These are phyloP conservation scores for Metschnikowia lochheadii DNA, from an alignment of 805 yeast species.

Conservation along the genomic window DNA sequence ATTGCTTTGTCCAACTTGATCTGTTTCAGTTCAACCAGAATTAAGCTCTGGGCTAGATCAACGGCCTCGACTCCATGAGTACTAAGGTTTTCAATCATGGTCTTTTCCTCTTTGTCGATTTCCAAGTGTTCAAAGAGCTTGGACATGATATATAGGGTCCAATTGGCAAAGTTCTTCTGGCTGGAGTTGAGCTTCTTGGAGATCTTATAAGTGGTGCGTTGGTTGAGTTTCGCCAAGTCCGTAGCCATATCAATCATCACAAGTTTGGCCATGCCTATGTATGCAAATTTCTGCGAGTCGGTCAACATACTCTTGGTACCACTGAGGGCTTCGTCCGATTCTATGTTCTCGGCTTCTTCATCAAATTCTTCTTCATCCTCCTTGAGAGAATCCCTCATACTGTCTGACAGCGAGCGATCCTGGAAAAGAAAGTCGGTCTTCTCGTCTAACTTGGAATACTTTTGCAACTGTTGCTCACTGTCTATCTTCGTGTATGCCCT, in stretches of 20 bases:
- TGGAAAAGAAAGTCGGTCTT: constrained; percentile 50
- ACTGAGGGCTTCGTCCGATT: constrained; percentile 62
- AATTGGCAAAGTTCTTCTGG: constrained; percentile 75
- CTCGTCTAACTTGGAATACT: constrained; percentile 50
- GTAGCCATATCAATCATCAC: constrained; percentile 78
- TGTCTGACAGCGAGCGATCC: constrained; percentile 16
- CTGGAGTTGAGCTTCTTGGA: constrained; percentile 59
- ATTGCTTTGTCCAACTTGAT: constrained; percentile 11
- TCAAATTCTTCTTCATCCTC: constrained; percentile 28
- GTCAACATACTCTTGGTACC: constrained; percentile 77
- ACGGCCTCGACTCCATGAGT: constrained; percentile 73
- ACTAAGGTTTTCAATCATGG: constrained; percentile 83
- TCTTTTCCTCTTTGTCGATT: constrained; percentile 67
- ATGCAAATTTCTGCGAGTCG: constrained; percentile 86
- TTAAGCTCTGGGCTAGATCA: constrained; percentile 66
- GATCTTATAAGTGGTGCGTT: constrained; percentile 49
- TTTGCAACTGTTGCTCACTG: constrained; percentile 78
- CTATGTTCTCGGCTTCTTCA: constrained; percentile 40
- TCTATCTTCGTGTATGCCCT: constrained; percentile 87
- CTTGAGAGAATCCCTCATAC: constrained; percentile 23
- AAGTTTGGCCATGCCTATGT: constrained; percentile 78
- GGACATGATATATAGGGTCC: constrained; percentile 73
- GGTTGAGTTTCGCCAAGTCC: constrained; percentile 57
- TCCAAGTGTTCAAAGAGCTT: constrained; percentile 78
- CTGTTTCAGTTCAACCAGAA: constrained; percentile 28